Percentiles rank a stretch among this genome's conserved stretches.
phyloP scores from a whole-genome alignment of 176 grass and related monocot genomes.

The Musa acuminata region DNA sequence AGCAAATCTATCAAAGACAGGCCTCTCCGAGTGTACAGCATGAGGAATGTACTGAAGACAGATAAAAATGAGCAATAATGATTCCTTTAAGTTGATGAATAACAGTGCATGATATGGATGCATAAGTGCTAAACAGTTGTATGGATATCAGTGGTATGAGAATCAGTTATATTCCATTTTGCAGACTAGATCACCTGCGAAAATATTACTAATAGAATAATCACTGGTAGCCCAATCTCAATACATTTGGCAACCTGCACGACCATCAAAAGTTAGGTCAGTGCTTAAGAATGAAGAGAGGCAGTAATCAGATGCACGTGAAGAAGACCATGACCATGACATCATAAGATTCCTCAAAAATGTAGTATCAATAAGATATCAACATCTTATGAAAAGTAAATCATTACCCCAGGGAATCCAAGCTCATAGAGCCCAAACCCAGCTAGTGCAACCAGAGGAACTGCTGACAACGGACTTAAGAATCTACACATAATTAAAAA shows the following conservation, averaged over 20 bases:
- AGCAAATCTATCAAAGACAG: conserved; percentile 49
- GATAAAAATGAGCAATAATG: neutral
- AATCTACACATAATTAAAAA: conserved; percentile 30
- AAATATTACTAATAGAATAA: conserved; percentile 61
- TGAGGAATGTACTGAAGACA: conserved; percentile 58
- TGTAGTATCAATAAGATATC: no score
- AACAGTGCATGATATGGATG: neutral
- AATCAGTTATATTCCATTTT: neutral
- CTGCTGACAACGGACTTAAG: conserved; percentile 80
- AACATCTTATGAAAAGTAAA: neutral
- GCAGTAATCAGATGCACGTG: no score
- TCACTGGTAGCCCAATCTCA: conserved; percentile 79
- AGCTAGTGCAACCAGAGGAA: conserved; percentile 67
- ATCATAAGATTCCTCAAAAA: no score
- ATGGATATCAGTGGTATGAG: neutral
- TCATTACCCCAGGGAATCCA: conserved; percentile 84
- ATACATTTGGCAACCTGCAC: conserved; percentile 84
- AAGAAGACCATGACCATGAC: no score
- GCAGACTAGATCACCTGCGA: conserved; percentile 42
- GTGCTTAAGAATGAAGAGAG: neutral
- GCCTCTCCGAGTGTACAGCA: conserved; percentile 36
- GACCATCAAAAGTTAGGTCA: neutral
- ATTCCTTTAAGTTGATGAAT: conserved; percentile 5
- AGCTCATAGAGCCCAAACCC: conserved; percentile 97
- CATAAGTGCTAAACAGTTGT: neutral